Evolutionary conservation across 345 rosid genomes (phyloP).

Genomic region (Arabis alpina): DNA sequence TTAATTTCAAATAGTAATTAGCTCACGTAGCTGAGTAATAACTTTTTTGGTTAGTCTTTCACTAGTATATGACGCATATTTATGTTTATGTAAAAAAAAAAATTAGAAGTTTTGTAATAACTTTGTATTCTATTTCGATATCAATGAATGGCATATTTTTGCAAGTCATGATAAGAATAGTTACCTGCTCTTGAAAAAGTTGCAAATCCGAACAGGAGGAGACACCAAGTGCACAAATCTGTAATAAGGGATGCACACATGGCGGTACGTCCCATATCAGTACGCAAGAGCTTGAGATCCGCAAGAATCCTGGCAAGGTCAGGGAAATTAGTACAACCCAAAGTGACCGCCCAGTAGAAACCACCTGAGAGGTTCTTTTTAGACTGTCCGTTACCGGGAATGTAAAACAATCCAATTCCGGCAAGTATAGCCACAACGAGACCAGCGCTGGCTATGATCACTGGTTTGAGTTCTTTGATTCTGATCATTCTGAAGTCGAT

Average conservation of each 20-base stretch:
- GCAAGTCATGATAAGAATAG: too few relatives aligned
- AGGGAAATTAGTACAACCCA: conserved; percentile 63
- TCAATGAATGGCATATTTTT: too few relatives aligned
- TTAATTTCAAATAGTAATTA: too few relatives aligned
- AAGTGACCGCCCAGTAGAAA: conserved; percentile 55
- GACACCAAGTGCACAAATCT: conserved; percentile 60
- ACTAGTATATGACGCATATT: too few relatives aligned
- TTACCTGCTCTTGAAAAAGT: conserved; percentile 23
- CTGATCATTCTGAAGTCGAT: conserved; percentile 55
- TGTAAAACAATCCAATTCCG: conserved; percentile 47
- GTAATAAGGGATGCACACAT: conserved; percentile 53
- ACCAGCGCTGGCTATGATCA: conserved; percentile 50
- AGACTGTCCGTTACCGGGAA: background rate
- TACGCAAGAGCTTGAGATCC: conserved; percentile 67
- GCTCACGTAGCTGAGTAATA: too few relatives aligned
- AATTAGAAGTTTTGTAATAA: too few relatives aligned
- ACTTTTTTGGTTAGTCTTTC: too few relatives aligned
- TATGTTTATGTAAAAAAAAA: too few relatives aligned
- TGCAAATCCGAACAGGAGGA: conserved; percentile 41
- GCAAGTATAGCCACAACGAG: conserved; percentile 42
- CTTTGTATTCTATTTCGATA: too few relatives aligned
- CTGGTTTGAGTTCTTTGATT: conserved; percentile 36
- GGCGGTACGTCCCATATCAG: conserved; percentile 58
- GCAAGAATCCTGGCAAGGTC: conserved; percentile 60
- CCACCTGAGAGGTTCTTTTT: conserved; percentile 37